Evolutionary conservation across 257 asterid genomes (phyloP).

Genomic region (Jacaranda mimosifolia): DNA sequence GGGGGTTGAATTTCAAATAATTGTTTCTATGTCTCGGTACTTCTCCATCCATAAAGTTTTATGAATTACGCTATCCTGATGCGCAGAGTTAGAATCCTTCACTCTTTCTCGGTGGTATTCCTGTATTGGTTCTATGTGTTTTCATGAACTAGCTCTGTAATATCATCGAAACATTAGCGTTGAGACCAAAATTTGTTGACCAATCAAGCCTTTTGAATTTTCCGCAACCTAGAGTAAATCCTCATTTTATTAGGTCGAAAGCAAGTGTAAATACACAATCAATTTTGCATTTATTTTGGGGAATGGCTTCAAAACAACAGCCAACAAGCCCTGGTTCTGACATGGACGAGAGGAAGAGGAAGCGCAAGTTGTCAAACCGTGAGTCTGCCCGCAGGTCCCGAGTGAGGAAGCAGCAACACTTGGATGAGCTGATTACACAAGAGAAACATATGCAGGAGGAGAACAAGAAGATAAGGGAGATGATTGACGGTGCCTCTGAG

Average conservation of each 20-base stretch:
- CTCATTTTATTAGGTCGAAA: background rate
- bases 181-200: background rate
- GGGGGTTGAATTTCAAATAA: background rate
- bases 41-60: constrained; percentile 39
- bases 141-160: constrained; percentile 61
- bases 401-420: constrained; percentile 71
- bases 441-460: constrained; percentile 55
- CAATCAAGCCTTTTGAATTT: background rate
- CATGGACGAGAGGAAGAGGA: constrained; percentile 68
- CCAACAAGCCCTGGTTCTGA: constrained; percentile 57
- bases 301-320: constrained; percentile 57
- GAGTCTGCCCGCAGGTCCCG: constrained; percentile 89
- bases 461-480: constrained; percentile 53
- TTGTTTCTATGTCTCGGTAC: constrained; percentile 37
- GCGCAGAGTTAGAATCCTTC: constrained; percentile 77
- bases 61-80: constrained; percentile 55
- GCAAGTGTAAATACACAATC: background rate
- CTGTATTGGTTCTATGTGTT: constrained; percentile 88
- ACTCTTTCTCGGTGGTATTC: constrained; percentile 90
- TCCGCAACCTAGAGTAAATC: background rate
- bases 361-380: constrained; percentile 84
- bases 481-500: constrained; percentile 56
- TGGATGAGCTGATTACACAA: constrained; percentile 61
- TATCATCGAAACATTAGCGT: constrained; percentile 6
- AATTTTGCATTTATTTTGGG: constrained; percentile 6